Base-by-base conservation (phyloP, 2,329 filamentous ascomycete species). In the Allantophomopsis cytisporea region DNA sequence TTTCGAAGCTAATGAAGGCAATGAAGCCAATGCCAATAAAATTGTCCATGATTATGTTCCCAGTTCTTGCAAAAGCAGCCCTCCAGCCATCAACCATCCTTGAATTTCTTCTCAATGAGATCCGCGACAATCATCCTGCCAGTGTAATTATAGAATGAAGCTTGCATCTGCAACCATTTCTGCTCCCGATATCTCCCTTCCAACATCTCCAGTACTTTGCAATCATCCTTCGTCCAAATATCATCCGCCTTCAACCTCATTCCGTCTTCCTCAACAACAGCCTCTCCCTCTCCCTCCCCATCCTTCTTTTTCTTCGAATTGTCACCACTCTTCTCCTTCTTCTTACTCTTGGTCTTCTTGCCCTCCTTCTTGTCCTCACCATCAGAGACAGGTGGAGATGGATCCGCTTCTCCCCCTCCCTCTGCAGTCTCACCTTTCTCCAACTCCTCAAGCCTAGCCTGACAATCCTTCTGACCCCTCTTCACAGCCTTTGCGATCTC, bases 161-260 rank as follows among this genome's bases (percentile, higher is more conserved):
- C 49, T 36, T 57, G 54, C 7, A 58, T 43, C 14, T 53, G 45
- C 33, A 50, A 30, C 54, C 54, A 58, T 39, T 53, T 55, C 5
- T 51, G 39, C 23, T 47, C 36, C 5, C 36, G 31, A 37, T 56
- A 47, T 16, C 45, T 42, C 18, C 37, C 41, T 38, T 48, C 43
- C 34, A 58, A 21, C 33, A 49, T 43, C 41, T 54, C 51, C 6
- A 58, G 36, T 2, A 50, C 38, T 5, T 47, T 40, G 43, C 54
- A 56, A 39, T 57, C 54, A 13, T 50, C 44, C 3, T 36, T 34
- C 1, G 45, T 46, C 53, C 53, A 58, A 16, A 46, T 43, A 2
- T 42, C 37, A 37, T 54, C 45, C 2, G 50, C 43, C 17, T 40
- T 35, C 7, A 56, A 41, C 35, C 20, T 20, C 16, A 3, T 36